A percentile compares a stretch with the other conserved stretches of the same genome.
phyloP scores from a whole-genome alignment of 2,329 filamentous ascomycete genomes.

The Diaporthe citrichinensis region DNA sequence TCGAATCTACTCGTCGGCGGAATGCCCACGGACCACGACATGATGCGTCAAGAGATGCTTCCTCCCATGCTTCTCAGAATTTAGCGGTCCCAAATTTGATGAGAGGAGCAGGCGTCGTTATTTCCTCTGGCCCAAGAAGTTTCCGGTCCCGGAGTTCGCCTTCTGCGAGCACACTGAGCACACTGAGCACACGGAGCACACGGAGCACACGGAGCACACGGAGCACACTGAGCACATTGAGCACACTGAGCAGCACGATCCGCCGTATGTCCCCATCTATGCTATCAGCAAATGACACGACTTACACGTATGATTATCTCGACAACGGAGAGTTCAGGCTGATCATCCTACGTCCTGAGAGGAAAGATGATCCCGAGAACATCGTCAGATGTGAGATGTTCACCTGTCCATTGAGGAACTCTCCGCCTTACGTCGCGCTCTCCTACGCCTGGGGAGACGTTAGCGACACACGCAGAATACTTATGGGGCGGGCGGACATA shows the following conservation, averaged over 20 bases:
- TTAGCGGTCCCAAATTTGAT: not conserved
- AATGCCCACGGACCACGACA: not conserved
- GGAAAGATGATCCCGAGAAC: not conserved
- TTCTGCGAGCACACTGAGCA: not conserved
- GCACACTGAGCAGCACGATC: not conserved
- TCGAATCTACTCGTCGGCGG: not conserved
- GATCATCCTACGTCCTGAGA: not conserved
- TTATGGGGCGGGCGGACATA: not conserved
- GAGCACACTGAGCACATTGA: not conserved
- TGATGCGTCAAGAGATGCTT: not conserved
- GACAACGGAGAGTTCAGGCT: not conserved
- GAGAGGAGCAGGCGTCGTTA: not conserved
- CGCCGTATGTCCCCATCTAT: not conserved
- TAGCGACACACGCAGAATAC: not conserved
- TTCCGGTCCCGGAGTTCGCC: not conserved
- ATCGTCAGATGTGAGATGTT: slow-evolving; percentile 11
- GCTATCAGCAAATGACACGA: not conserved
- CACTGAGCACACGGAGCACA: no score
- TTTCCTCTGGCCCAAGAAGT: not conserved
- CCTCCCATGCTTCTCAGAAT: not conserved
- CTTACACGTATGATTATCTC: not conserved
- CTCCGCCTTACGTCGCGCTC: not conserved
- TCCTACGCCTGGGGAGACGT: slow-evolving; percentile 31
- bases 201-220: no score
- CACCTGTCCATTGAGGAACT: not conserved